These are phyloP conservation scores for Candida pini DNA, from an alignment of 805 yeast species.

Conservation along the genomic window DNA sequence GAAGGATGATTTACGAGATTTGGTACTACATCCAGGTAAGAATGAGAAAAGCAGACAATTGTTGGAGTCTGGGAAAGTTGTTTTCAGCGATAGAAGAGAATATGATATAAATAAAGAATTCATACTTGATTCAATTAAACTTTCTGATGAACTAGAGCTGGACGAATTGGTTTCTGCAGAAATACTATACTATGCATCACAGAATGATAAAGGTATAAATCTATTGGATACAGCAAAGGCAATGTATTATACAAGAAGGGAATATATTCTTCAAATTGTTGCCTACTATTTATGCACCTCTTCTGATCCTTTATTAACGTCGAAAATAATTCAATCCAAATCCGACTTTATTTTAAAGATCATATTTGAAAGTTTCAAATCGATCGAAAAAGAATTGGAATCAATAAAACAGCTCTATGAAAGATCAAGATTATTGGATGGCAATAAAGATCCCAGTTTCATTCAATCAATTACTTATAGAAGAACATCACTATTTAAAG, in stretches of 20 bases:
- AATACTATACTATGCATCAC: slow-evolving; percentile 45
- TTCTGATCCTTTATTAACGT: background rate
- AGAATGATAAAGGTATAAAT: slow-evolving; percentile 36
- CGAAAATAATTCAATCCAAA: slow-evolving; percentile 5
- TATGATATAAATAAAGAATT: slow-evolving; percentile 64
- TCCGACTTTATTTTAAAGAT: slow-evolving; percentile 30
- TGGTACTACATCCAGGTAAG: slow-evolving; percentile 39
- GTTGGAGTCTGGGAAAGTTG: slow-evolving; percentile 42
- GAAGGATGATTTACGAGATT: slow-evolving; percentile 37
- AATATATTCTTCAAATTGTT: slow-evolving; percentile 65
- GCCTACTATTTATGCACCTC: slow-evolving; percentile 33
- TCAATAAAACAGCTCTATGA: slow-evolving; percentile 48
- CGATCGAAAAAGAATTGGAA: slow-evolving; percentile 51
- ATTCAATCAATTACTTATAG: slow-evolving; percentile 48
- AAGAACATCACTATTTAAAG: slow-evolving; percentile 54
- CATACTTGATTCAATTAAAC: slow-evolving; percentile 47
- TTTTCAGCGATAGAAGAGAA: slow-evolving; percentile 49
- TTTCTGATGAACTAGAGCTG: slow-evolving; percentile 62
- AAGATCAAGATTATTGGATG: slow-evolving; percentile 49
- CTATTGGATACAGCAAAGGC: slow-evolving; percentile 60
- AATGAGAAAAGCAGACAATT: slow-evolving; percentile 40
- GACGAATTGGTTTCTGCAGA: slow-evolving; percentile 79
- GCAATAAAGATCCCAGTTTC: slow-evolving; percentile 37
- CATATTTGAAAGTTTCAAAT: slow-evolving; percentile 49
- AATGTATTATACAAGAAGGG: slow-evolving; percentile 62